phyloP scores from a whole-genome alignment of 2,329 filamentous ascomycete genomes.

The Alternaria arborescens region DNA sequence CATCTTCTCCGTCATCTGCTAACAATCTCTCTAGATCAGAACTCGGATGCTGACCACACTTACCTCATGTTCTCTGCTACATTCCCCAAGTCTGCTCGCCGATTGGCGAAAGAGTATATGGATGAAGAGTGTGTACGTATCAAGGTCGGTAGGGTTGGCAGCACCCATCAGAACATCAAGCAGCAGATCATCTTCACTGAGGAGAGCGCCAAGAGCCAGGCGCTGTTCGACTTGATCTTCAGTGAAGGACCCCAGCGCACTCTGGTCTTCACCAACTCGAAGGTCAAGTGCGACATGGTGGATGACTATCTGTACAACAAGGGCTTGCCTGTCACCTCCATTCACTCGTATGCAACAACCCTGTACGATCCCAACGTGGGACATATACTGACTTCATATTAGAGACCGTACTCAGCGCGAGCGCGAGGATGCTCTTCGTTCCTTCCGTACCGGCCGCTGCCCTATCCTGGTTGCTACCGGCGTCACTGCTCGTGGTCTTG shows the following conservation, averaged over 20 bases:
- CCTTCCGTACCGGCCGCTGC: conserved; percentile 76
- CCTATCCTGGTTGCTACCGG: conserved; percentile 89
- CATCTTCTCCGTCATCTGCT: conserved; percentile 13
- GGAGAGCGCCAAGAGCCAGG: conserved; percentile 71
- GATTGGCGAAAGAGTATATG: conserved; percentile 80
- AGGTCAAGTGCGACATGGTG: conserved; percentile 78
- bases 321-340: conserved; percentile 82
- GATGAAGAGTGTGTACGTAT: conserved; percentile 78
- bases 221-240: conserved; percentile 75
- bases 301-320: conserved; percentile 89
- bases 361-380: neutral
- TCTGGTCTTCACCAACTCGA: conserved; percentile 89
- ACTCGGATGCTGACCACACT: conserved; percentile 74
- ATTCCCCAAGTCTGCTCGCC: conserved; percentile 81
- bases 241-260: conserved; percentile 63
- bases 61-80: conserved; percentile 94
- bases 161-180: conserved; percentile 80
- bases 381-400: neutral
- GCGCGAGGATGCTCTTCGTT: conserved; percentile 88
- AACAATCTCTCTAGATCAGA: conserved; percentile 64
- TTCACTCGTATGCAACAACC: conserved; percentile 65
- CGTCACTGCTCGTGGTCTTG: conserved; percentile 85
- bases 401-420: conserved; percentile 83
- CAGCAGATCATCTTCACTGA: conserved; percentile 77
- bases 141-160: conserved; percentile 86